These are phyloP conservation scores for Malus hybrid DNA, from an alignment of 331 rosid species.

Conservation along the genomic window DNA sequence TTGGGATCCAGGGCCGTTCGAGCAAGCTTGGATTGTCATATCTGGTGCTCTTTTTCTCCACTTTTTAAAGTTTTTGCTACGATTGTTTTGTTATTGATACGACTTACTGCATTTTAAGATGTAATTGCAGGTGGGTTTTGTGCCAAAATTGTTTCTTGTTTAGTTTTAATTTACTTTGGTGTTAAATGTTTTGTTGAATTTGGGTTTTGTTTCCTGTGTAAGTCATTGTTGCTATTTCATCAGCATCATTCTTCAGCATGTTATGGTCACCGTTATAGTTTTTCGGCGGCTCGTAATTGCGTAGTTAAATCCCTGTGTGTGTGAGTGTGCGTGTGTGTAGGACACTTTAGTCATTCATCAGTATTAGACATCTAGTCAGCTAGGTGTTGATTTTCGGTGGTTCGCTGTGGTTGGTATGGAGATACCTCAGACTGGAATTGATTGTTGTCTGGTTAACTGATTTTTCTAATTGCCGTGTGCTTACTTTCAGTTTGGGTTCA, in stretches of 20 bases:
- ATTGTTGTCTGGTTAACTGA: not conserved
- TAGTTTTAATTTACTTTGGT: not conserved
- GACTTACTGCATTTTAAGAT: not conserved
- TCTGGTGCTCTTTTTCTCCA: constrained; percentile 39
- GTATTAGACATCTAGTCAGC: not conserved
- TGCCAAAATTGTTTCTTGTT: not conserved
- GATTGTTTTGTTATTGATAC: not conserved
- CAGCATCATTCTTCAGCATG: not conserved
- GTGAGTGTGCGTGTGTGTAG: too few species aligned
- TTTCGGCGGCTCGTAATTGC: not conserved
- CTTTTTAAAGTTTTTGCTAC: not conserved
- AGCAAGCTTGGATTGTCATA: constrained; percentile 74
- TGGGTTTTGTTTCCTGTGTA: not conserved
- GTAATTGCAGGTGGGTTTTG: constrained; percentile 16
- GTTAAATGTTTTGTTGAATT: not conserved
- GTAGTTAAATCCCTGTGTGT: not conserved
- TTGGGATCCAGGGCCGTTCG: constrained; percentile 89
- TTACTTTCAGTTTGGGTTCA: not conserved
- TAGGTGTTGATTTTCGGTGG: not conserved
- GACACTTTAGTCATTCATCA: not conserved
- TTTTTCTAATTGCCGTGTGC: not conserved
- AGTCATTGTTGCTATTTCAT: not conserved
- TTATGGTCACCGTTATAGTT: not conserved
- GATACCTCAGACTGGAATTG: not conserved
- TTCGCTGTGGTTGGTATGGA: not conserved